phyloP scores from a whole-genome alignment of 768 basidiomycete species.

The Trametes elegans region DNA sequence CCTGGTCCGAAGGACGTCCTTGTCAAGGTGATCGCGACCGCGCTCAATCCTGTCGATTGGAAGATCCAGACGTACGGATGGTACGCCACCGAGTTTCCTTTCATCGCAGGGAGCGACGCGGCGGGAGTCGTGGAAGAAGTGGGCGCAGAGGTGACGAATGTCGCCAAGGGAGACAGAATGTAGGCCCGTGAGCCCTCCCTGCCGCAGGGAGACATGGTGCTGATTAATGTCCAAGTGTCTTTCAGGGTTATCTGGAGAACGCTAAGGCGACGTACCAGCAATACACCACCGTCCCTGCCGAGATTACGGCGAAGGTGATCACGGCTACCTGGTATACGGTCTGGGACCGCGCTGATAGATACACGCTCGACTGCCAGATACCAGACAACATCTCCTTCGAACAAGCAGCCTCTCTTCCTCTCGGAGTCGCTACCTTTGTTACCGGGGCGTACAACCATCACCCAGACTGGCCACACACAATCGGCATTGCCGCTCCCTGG shows the following conservation, averaged over 20 bases:
- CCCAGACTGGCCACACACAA: neutral
- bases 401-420: slow-evolving; percentile 31
- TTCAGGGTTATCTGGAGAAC: slow-evolving; percentile 22
- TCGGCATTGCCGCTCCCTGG: slow-evolving; percentile 15
- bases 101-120: slow-evolving; percentile 36
- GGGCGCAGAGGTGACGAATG: slow-evolving; percentile 36
- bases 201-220: neutral
- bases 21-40: slow-evolving; percentile 28
- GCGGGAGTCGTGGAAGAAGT: slow-evolving; percentile 41
- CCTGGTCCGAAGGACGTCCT: slow-evolving; percentile 30
- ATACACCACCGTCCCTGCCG: slow-evolving; percentile 14
- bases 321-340: neutral
- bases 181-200: neutral
- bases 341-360: neutral
- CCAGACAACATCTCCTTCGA: slow-evolving; percentile 31
- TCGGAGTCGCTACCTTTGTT: slow-evolving; percentile 31
- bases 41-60: slow-evolving; percentile 36
- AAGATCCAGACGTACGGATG: slow-evolving; percentile 35
- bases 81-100: slow-evolving; percentile 33
- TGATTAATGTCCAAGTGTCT: slow-evolving; percentile 13
- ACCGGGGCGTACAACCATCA: slow-evolving; percentile 28
- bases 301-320: slow-evolving; percentile 14
- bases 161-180: slow-evolving; percentile 39
- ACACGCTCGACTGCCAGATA: no score
- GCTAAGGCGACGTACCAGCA: slow-evolving; percentile 17